Conservation (phyloP, 805 yeast species). For the Saccharomyces jurei region DNA sequence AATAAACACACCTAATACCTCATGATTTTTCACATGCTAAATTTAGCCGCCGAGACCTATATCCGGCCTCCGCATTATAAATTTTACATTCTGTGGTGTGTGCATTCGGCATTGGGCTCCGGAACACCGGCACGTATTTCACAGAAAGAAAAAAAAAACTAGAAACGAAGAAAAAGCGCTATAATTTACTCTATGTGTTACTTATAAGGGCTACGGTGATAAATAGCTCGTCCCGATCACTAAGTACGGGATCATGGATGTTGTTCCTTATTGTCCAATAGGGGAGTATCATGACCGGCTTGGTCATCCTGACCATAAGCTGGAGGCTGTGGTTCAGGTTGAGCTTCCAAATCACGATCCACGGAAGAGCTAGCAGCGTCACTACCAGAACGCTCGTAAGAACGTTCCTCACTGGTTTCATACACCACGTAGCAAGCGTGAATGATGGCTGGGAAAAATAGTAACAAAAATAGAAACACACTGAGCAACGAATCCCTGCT, state of each 20-base stretch:
- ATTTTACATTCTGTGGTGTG: neutral
- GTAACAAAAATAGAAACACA: conserved; percentile 11
- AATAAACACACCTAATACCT: neutral
- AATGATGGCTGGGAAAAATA: conserved; percentile 22
- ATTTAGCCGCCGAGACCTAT: neutral
- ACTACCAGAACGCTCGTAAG: conserved; percentile 2
- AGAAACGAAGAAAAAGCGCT: neutral
- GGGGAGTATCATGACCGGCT: neutral
- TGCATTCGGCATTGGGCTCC: neutral
- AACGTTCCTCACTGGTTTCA: conserved; percentile 19
- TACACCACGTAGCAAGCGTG: conserved; percentile 22
- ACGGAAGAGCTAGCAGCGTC: neutral
- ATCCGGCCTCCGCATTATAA: neutral
- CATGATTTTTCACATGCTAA: neutral
- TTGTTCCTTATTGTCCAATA: neutral
- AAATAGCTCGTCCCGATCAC: neutral
- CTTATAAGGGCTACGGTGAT: neutral
- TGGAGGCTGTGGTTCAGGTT: neutral
- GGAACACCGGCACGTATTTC: neutral
- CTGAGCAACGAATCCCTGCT: conserved; percentile 17
- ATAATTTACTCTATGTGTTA: neutral
- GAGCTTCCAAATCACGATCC: neutral
- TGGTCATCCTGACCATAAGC: neutral
- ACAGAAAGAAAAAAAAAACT: neutral
- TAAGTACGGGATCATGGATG: neutral